These are phyloP conservation scores for Mycena galericulata DNA, from an alignment of 768 basidiomycete genomes.

Conservation along the genomic window DNA sequence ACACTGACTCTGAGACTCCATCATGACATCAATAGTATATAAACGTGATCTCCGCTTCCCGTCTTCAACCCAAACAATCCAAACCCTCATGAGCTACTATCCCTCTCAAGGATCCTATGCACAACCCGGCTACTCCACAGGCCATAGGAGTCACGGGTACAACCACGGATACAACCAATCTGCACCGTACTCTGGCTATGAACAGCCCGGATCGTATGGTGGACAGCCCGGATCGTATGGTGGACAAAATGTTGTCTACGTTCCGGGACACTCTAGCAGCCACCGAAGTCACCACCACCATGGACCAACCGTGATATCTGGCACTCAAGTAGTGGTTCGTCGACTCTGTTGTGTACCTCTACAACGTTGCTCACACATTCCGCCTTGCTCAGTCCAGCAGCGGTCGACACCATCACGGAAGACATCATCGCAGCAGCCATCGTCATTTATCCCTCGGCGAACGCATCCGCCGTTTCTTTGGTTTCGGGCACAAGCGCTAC, in stretches of 20 bases:
- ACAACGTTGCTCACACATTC: neutral
- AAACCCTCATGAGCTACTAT: slow-evolving; percentile 38
- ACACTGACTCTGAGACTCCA: slow-evolving; percentile 8
- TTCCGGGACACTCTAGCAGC: slow-evolving; percentile 33
- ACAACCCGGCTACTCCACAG: slow-evolving; percentile 21
- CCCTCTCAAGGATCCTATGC: slow-evolving; percentile 36
- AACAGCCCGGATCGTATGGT: slow-evolving; percentile 32
- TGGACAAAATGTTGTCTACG: slow-evolving; percentile 36
- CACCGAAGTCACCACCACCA: slow-evolving; percentile 36
- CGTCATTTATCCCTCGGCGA: slow-evolving; percentile 54
- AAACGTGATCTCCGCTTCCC: neutral
- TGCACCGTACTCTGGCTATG: slow-evolving; percentile 27
- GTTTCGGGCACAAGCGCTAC: slow-evolving; percentile 56
- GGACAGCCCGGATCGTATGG: slow-evolving; percentile 32
- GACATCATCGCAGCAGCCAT: slow-evolving; percentile 22
- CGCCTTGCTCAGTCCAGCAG: slow-evolving; percentile 45
- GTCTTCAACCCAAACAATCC: neutral
- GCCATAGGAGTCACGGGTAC: slow-evolving; percentile 23
- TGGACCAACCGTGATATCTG: slow-evolving; percentile 27
- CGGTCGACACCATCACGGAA: slow-evolving; percentile 35
- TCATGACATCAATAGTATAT: slow-evolving; percentile 6
- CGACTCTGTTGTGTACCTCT: neutral
- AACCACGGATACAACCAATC: slow-evolving; percentile 31
- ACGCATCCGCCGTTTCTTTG: slow-evolving; percentile 66
- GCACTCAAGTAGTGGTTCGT: slow-evolving; percentile 29